Conservation (phyloP, 2,329 filamentous ascomycete genomes). For the Cercospora sp. region DNA sequence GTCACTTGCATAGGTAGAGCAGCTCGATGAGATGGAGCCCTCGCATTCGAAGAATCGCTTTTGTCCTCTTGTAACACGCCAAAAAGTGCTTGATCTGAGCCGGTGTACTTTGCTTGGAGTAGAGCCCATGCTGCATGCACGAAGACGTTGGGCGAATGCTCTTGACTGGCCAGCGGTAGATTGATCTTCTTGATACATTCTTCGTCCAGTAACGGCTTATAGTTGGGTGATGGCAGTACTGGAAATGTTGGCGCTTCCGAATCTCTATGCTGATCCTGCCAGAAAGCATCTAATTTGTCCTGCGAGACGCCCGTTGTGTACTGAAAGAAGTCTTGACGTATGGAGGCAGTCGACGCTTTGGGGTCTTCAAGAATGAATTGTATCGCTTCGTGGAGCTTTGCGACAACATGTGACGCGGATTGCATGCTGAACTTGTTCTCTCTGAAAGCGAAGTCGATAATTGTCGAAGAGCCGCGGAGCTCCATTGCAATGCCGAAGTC, state of each 20-base stretch:
- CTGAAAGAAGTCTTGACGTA: background rate
- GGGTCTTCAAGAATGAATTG: background rate
- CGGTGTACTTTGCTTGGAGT: conserved; percentile 8
- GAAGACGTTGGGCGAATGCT: background rate
- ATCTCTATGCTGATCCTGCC: background rate
- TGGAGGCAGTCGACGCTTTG: background rate
- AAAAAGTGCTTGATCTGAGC: conserved; percentile 13
- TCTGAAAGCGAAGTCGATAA: background rate
- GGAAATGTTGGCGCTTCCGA: background rate
- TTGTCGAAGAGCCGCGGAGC: background rate
- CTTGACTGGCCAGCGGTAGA: background rate
- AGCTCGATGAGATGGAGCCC: no score
- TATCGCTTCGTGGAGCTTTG: background rate
- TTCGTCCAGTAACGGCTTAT: background rate
- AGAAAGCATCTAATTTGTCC: background rate
- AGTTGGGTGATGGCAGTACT: background rate
- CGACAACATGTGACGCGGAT: background rate
- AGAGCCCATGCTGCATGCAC: conserved; percentile 11
- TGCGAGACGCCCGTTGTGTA: background rate
- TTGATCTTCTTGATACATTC: background rate
- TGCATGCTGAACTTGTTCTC: background rate
- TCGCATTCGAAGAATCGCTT: background rate
- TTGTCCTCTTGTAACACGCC: background rate
- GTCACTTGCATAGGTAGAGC: background rate
- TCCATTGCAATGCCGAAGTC: conserved; percentile 2